Conservation (phyloP, 2,329 filamentous ascomycete genomes). For the Botrytis fragariae region DNA sequence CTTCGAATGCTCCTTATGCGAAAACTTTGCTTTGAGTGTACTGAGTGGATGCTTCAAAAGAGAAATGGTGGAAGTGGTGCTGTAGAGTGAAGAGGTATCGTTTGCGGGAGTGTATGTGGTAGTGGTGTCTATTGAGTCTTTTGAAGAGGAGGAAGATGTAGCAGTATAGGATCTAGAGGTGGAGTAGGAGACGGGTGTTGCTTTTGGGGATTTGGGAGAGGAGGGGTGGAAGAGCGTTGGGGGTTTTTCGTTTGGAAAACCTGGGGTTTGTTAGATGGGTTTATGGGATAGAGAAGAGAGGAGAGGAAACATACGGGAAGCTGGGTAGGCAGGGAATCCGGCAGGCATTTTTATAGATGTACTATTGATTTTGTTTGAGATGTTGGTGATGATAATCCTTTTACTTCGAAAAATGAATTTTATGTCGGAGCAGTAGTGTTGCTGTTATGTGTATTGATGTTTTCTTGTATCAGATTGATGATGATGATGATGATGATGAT, state of each 20-base stretch:
- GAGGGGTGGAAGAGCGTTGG: constrained; percentile 31
- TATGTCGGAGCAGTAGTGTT: background rate
- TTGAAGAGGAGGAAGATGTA: background rate
- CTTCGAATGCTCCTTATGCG: background rate
- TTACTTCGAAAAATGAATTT: background rate
- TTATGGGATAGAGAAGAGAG: background rate
- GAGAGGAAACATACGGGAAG: constrained; percentile 9
- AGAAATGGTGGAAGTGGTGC: constrained; percentile 31
- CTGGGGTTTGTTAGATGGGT: constrained; percentile 21
- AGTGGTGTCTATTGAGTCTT: constrained; percentile 1
- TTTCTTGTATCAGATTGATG: background rate
- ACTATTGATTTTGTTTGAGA: background rate
- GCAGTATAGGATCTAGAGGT: constrained; percentile 23
- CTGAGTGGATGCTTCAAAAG: constrained; percentile 26
- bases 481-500: background rate
- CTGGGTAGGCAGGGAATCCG: constrained; percentile 24
- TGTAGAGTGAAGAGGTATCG: constrained; percentile 31
- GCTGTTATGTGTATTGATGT: background rate
- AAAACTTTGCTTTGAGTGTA: constrained; percentile 4
- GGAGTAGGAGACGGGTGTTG: constrained; percentile 14
- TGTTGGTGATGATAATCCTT: background rate
- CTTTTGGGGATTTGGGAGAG: constrained; percentile 27
- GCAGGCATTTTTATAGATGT: constrained; percentile 13
- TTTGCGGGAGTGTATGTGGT: background rate
- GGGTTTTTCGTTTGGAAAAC: constrained; percentile 29